Evolutionary conservation across 176 grass and related monocot species (phyloP).

Genomic region (Rhynchospora pubera): DNA sequence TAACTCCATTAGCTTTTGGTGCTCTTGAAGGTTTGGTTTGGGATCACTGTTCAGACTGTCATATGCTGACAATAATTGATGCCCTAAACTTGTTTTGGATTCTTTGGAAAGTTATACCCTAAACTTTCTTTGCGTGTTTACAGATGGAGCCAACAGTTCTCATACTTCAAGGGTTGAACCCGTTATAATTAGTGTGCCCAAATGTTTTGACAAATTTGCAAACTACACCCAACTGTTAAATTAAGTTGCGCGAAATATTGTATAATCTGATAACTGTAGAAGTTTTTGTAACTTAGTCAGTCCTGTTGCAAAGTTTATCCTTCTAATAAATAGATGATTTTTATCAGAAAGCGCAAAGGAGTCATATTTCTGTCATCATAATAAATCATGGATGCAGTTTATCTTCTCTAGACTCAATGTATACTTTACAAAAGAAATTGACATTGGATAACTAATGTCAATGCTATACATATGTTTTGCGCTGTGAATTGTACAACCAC

Average conservation of each 20-base stretch:
- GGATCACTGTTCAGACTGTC: neutral
- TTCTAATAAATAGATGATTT: neutral
- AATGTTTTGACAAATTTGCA: neutral
- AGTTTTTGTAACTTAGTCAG: neutral
- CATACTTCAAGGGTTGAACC: neutral
- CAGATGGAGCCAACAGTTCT: neutral
- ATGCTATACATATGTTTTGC: neutral
- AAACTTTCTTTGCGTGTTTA: neutral
- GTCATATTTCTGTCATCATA: neutral
- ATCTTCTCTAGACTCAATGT: neutral
- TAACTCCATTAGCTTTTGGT: neutral
- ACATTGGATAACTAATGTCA: neutral
- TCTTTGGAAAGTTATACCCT: neutral
- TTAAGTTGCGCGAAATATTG: neutral
- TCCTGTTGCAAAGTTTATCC: neutral
- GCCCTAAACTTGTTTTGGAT: neutral
- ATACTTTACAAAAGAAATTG: neutral
- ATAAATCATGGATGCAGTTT: neutral
- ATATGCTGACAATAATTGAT: neutral
- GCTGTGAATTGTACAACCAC: neutral
- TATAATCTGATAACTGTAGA: neutral
- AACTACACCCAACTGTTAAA: neutral
- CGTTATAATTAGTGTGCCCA: neutral
- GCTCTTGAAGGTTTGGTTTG: neutral
- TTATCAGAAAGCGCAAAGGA: neutral